Percentiles rank a stretch among this genome's conserved stretches.
These are phyloP conservation scores for Fusarium haematococcum DNA, from an alignment of 2,329 filamentous ascomycete genomes.

Conservation along the genomic window DNA sequence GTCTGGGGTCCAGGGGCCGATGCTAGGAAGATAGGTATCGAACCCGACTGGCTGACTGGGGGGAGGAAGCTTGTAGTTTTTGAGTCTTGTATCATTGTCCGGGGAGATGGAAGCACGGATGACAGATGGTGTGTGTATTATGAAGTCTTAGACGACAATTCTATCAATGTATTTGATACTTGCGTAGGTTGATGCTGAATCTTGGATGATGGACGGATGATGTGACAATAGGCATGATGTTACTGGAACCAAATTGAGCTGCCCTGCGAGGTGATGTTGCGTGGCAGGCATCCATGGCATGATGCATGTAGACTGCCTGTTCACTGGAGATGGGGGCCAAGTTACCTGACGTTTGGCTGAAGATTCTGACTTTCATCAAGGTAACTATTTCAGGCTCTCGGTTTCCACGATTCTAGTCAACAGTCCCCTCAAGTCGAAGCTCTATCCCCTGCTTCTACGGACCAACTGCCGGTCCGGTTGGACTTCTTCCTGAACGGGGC, in stretches of 20 bases:
- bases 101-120: not conserved
- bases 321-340: not conserved
- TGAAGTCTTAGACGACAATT: not conserved
- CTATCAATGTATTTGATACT: not conserved
- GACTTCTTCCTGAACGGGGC: not conserved
- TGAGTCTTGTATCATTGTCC: not conserved
- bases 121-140: not conserved
- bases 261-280: not conserved
- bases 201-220: not conserved
- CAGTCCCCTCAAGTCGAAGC: not conserved
- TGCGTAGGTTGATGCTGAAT: not conserved
- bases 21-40: not conserved
- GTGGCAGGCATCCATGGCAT: not conserved
- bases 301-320: not conserved
- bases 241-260: not conserved
- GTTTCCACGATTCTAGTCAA: not conserved
- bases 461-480: conserved; percentile 1
- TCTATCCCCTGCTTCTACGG: not conserved
- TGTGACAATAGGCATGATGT: not conserved
- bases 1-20: not conserved
- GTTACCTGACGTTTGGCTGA: not conserved
- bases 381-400: not conserved
- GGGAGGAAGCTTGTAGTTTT: not conserved
- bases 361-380: not conserved
- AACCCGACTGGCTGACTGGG: not conserved